phyloP scores from a whole-genome alignment of 2,329 filamentous ascomycete genomes.

The Alternaria triticina region DNA sequence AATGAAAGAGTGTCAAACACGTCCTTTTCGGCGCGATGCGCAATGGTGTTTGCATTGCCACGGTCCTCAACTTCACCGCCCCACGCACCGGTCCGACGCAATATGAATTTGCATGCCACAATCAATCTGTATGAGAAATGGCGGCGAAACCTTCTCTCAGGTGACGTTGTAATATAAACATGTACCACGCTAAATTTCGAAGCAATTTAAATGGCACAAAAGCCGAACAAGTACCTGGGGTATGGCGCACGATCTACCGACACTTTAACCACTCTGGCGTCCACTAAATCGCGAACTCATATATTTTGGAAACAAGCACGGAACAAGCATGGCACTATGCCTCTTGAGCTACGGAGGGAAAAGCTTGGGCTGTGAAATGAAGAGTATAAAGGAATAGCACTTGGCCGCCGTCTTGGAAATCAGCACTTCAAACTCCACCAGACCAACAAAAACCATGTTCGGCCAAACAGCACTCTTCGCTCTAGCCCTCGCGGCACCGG shows the following conservation, averaged over 20 bases:
- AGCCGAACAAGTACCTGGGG: neutral
- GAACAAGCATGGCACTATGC: conserved; percentile 3
- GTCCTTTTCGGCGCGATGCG: neutral
- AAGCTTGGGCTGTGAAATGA: conserved; percentile 2
- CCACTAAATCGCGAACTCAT: conserved; percentile 9
- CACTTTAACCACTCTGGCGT: conserved; percentile 13
- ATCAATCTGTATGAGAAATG: neutral
- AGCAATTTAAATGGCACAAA: conserved; percentile 13
- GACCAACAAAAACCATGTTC: conserved; percentile 48
- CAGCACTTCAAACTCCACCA: neutral
- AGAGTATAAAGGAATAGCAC: conserved; percentile 12
- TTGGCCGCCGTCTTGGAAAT: neutral
- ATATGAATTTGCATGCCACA: neutral
- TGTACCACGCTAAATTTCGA: conserved; percentile 12
- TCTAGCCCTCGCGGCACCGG: conserved; percentile 55
- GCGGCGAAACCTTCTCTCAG: neutral
- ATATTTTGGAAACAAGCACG: conserved; percentile 10
- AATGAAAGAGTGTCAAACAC: conserved; percentile 2
- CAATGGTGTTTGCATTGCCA: neutral
- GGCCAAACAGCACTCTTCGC: conserved; percentile 54
- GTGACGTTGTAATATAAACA: conserved; percentile 11
- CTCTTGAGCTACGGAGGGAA: conserved; percentile 5
- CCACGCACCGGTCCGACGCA: neutral
- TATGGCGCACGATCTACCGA: neutral
- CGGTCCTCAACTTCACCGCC: neutral